Base-by-base conservation (phyloP, 2,329 filamentous ascomycete genomes). In the Shiraia bambusicola region DNA sequence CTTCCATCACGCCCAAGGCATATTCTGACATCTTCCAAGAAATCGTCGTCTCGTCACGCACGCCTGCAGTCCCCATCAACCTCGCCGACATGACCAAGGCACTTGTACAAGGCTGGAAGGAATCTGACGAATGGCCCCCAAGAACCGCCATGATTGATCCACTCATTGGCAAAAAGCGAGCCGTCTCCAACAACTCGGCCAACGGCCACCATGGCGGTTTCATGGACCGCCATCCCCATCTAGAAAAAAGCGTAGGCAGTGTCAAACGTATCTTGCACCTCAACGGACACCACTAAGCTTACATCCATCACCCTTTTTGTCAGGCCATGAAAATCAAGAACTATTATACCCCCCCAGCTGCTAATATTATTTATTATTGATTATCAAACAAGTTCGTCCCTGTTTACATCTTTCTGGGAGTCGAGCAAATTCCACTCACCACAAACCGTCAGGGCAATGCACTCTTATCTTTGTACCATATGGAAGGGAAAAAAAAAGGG, bases 111-210 rank as follows among this genome's bases (percentile, higher is more conserved):
- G 92, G 92, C 30, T 96, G 92, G 92, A 95, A 94, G 68, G 79
- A 88, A 28, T 88, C 93, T 58, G 91, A 90, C 12, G 88, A 95
- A 67, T 97, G 92, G 92, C 91, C 92, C 4, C 88, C 87, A 1
- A 81, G 80, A 53, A 66, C 76, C 0, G 71, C 72, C 13, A 59
- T 77, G 33, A 55, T 74, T 32, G 73, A 79, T 59, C 65, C 76
- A 49, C 70, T 70, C 31, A 63, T 70, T 5, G 63, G 69, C 28
- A 67, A 67, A 53, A 69, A 66, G 50, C 60, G 61, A 26, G 56
- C 50, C 14, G 22, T 50, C 6, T 43, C 43, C 14, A 42, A 52
- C 17, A 38, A 40, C 17, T 40, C 45, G 12, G 46, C 35, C 22
- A 54, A 47, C 19, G 40, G 40, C 28, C 51, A 50, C 16, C 55